Base-by-base conservation (phyloP, 176 grass and related monocot species). In the Carex pumila region DNA sequence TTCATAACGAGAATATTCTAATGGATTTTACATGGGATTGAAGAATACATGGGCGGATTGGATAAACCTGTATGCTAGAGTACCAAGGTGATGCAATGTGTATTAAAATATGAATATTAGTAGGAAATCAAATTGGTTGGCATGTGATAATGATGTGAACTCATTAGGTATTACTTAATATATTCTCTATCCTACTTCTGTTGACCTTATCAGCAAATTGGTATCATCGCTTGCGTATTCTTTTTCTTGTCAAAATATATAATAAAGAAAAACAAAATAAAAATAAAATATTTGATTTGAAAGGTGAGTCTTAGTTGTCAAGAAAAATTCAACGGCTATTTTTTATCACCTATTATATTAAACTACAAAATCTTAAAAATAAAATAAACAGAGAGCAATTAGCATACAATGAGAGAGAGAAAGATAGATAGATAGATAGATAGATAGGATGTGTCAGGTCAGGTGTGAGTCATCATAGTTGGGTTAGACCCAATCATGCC, bases 1-100 rank as follows among this genome's bases (percentile, higher is more conserved):
- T 67, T 83, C 61, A 66, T 82, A 52, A 49, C 22, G 43, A 83
- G 57, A 66, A 83, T 83, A 83, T 83, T 83, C 21, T 19, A 67
- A 54, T 25, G 41, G 19, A 67, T 82, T 63, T 19, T 65, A 54
- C 61, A 67, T 50, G 4, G n/a, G 5, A 57, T 61, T 49, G 56
- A 12, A 21, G 3, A 80, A 80, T 61, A 39, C 45, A 45, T 81
- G 57, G 57, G 61, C 21, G 80, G 80, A 53, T 82, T 63, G 41
- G 80, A 68, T 52, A 50, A 83, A 83, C 17, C 57, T 8, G 17
- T 64, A 15, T 45, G 79, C 43, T 53, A 29, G 5, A 75, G 21
- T 53, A 29, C 73, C 73, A 77, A 56, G 25, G 3, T 56, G 67
- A 71, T 43, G 67, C 5, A 39, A 77, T 77, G 73, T 49, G 79